Base-by-base conservation (phyloP, 2,329 filamentous ascomycete genomes). In the Paracoccidioides lutzii region DNA sequence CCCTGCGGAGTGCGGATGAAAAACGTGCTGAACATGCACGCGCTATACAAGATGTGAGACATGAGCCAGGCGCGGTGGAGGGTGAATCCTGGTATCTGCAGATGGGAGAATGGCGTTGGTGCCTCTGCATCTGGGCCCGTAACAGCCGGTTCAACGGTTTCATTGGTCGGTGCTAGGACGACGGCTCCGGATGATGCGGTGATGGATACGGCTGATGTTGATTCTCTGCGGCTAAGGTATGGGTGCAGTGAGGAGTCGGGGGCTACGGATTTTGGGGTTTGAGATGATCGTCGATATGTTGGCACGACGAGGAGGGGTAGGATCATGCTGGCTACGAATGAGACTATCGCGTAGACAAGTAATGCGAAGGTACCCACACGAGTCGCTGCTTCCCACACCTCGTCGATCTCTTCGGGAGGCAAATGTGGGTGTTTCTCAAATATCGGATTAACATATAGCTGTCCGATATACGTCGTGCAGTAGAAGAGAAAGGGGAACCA, bases 401-500 rank as follows among this genome's bases (percentile, higher is more conserved):
- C 72, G 64, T 95, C 84, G 57, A 96, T 82, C 63, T 96, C 83
- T 14, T 80, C 77, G 0, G 84, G 79, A 0, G 83, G 80, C 77
- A 95, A 85, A 67, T 91, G 73, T 0, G 89, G 90, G 62, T 95
- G 87, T 53, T 80, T 75, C 61, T 83, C 78, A 53, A 96, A 83
- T 62, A 80, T 87, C 0, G 89, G 89, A 66, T 95, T 85, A 15
- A 89, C 87, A 64, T 95, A 95, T 56, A 97, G 87, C 67, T 95
- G 89, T 59, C 88, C 90, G 62, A 96, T 86, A 69, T 93, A 97
- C 15, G 89, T 94, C 1, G 90, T 95, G 4, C 89, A 89, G 74
- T 97, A 97, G 73, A 95, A 96, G 2, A 97, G 78, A 69, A 95
- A 90, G 0, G 90, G 90, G 65, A 96, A 97, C 82, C 91, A 96